Conservation (phyloP, 495 filamentous ascomycete species). For the Hypomontagnella monticulosa region DNA sequence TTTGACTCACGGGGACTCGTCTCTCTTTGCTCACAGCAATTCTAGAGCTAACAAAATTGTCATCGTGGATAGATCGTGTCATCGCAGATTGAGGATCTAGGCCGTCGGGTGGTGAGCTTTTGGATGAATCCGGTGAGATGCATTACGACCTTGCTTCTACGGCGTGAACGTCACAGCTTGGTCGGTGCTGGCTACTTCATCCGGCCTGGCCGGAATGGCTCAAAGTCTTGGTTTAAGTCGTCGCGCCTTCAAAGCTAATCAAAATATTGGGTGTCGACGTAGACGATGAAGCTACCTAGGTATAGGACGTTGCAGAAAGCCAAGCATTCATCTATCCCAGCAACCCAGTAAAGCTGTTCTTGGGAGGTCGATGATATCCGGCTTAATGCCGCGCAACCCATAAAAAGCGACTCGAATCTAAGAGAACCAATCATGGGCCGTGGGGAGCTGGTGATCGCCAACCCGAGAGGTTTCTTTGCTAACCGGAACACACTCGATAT, state of each 20-base stretch:
- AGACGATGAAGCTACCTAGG: constrained; percentile 1
- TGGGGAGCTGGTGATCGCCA: constrained; percentile 35
- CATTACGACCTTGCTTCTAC: constrained; percentile 13
- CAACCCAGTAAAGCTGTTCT: constrained; percentile 39
- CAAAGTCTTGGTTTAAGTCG: constrained; percentile 3
- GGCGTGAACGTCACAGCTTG: constrained; percentile 7
- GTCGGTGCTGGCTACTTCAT: constrained; percentile 18
- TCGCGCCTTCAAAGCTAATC: constrained; percentile 18
- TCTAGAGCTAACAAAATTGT: constrained; percentile 9
- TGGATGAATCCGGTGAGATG: constrained; percentile 13
- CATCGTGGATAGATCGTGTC: constrained; percentile 3
- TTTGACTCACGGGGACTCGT: constrained; percentile 12
- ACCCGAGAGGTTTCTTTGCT: constrained; percentile 31
- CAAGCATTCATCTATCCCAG: constrained; percentile 40
- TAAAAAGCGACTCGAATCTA: constrained; percentile 36
- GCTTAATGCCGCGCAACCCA: constrained; percentile 44
- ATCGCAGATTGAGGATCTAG: constrained; percentile 11
- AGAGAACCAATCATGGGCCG: constrained; percentile 33
- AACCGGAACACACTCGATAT: constrained; percentile 27
- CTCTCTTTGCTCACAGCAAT: background rate
- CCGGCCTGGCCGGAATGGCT: constrained; percentile 12
- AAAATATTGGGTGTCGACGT: constrained; percentile 31
- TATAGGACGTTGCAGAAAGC: constrained; percentile 33
- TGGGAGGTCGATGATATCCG: constrained; percentile 39
- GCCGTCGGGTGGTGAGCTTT: constrained; percentile 8